Conservation (phyloP, 2,329 filamentous ascomycete genomes). For the Pyrenophora seminiperda region DNA sequence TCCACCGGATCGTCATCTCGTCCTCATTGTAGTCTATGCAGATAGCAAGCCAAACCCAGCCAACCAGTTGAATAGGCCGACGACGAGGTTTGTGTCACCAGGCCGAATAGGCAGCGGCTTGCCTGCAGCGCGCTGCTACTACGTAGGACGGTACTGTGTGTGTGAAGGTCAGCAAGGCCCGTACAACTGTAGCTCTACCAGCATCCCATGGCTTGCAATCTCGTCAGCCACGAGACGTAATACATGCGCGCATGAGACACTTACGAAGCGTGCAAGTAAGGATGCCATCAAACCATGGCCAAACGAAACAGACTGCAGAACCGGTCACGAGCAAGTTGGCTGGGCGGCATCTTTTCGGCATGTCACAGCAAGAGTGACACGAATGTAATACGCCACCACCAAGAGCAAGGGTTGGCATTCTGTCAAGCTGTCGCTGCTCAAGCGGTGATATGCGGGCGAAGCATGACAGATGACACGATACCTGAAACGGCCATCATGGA, state of each 20-base stretch:
- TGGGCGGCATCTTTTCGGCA: slow-evolving; percentile 11
- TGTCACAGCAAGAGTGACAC: slow-evolving; percentile 22
- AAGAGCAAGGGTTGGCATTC: slow-evolving; percentile 12
- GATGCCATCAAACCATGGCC: slow-evolving; percentile 5
- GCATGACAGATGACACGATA: slow-evolving; percentile 24
- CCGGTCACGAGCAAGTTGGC: slow-evolving; percentile 14
- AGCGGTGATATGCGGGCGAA: slow-evolving; percentile 23
- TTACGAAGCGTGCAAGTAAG: slow-evolving; percentile 5
- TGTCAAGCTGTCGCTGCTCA: slow-evolving; percentile 22
- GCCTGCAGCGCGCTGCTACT: slow-evolving; percentile 14
- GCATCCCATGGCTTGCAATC: slow-evolving; percentile 1
- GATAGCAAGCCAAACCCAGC: background rate
- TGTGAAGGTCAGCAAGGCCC: slow-evolving; percentile 14
- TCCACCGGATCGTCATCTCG: background rate
- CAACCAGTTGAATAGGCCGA: background rate
- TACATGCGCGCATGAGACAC: background rate
- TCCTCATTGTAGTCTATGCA: background rate
- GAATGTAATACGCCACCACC: slow-evolving; percentile 9
- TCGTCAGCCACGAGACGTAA: too few species aligned
- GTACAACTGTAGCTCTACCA: slow-evolving; percentile 5
- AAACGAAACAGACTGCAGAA: slow-evolving; percentile 20
- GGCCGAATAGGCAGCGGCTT: slow-evolving; percentile 9
- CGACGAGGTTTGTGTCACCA: slow-evolving; percentile 2
- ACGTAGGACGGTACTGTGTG: slow-evolving; percentile 23
- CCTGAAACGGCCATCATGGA: slow-evolving; percentile 27